phyloP scores from a whole-genome alignment of 2,329 filamentous ascomycete species.

The Fusarium circinatum region DNA sequence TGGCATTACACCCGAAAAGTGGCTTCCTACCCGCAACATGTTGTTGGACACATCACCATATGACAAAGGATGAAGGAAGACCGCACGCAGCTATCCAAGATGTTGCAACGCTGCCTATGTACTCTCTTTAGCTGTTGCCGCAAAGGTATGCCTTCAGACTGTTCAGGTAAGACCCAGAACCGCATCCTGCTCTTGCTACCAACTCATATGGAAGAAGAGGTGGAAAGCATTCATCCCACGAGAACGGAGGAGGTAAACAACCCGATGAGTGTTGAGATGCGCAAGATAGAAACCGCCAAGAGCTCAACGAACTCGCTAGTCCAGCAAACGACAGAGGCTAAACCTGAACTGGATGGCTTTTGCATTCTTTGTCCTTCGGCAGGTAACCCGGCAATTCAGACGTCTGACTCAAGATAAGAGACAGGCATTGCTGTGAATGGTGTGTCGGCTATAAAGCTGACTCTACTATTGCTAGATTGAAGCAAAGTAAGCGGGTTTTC shows the following conservation, averaged over 20 bases:
- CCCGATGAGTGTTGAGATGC: background rate
- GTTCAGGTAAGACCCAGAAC: background rate
- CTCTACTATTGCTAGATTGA: background rate
- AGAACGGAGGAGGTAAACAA: background rate
- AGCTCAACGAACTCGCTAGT: background rate
- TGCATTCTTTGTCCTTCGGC: background rate
- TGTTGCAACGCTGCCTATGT: background rate
- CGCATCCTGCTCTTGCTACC: background rate
- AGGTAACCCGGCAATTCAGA: background rate
- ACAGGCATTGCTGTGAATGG: background rate
- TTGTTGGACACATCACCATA: background rate
- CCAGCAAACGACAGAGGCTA: background rate
- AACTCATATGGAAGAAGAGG: background rate
- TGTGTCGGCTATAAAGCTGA: background rate
- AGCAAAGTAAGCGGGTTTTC: background rate
- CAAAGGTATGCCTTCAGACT: background rate
- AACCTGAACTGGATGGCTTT: background rate
- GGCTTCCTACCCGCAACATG: background rate
- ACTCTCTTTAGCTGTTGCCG: background rate
- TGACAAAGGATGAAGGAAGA: background rate
- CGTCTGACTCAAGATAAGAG: background rate
- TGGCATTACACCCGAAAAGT: background rate
- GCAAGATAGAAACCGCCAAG: background rate
- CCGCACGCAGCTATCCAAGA: background rate
- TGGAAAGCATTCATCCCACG: background rate